Evolutionary conservation across 106 monocot species (phyloP).

Genomic region (Chionographis japonica): DNA sequence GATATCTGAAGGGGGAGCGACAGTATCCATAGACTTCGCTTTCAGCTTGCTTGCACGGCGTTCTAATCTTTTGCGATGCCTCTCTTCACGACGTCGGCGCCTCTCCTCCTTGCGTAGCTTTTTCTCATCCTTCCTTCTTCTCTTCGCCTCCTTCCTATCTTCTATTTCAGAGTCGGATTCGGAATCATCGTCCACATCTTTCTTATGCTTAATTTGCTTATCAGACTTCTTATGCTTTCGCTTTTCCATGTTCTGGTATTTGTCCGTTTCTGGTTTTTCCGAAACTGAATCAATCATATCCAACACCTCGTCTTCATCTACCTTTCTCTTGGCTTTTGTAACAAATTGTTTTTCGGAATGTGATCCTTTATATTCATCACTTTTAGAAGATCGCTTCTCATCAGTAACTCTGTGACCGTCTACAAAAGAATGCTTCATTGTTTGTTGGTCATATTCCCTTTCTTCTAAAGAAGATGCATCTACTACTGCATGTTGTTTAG

Average conservation of each 20-base stretch:
- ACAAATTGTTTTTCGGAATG: constrained; percentile 14
- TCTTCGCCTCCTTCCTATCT: constrained; percentile 53
- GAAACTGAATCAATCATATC: constrained; percentile 29
- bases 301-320: background rate
- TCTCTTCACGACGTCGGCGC: constrained; percentile 71
- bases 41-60: constrained; percentile 55
- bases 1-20: constrained; percentile 29
- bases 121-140: constrained; percentile 72
- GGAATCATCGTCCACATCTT: constrained; percentile 35
- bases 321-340: constrained; percentile 17
- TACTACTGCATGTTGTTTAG: constrained; percentile 2
- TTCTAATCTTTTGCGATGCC: constrained; percentile 56
- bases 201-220: constrained; percentile 25
- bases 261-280: constrained; percentile 24
- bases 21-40: constrained; percentile 35
- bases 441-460: constrained; percentile 13
- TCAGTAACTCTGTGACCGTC: background rate
- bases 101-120: constrained; percentile 72
- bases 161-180: constrained; percentile 48
- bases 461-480: constrained; percentile 6
- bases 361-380: constrained; percentile 19
- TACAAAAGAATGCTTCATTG: constrained; percentile 1
- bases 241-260: constrained; percentile 24
- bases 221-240: constrained; percentile 41
- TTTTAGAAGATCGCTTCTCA: constrained; percentile 8